Conservation (phyloP, 2,329 filamentous ascomycete species). For the Colletotrichum liaoningense region DNA sequence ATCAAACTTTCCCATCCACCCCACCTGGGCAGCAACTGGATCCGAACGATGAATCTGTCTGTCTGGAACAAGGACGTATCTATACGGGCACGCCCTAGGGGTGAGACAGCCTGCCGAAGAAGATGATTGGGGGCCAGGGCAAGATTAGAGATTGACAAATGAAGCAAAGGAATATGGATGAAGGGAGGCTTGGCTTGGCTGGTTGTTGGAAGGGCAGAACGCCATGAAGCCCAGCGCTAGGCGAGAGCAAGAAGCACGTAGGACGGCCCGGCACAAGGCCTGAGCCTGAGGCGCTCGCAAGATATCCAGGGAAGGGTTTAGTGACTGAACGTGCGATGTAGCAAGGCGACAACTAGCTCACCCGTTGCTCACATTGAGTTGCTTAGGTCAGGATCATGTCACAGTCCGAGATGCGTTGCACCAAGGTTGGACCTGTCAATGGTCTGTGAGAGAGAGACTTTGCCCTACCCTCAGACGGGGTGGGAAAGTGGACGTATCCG, state of each 20-base stretch:
- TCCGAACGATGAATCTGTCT: slow-evolving; percentile 11
- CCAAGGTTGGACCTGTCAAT: slow-evolving; percentile 33
- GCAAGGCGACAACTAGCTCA: slow-evolving; percentile 23
- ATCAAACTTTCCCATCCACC: slow-evolving; percentile 19
- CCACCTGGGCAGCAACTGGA: slow-evolving; percentile 22
- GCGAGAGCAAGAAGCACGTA: slow-evolving; percentile 10
- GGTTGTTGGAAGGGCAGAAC: slow-evolving; percentile 12
- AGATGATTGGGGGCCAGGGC: slow-evolving; percentile 4
- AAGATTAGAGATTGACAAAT: slow-evolving; percentile 9
- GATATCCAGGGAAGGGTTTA: slow-evolving; percentile 34
- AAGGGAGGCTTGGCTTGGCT: slow-evolving; percentile 21
- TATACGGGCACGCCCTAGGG: slow-evolving; percentile 11
- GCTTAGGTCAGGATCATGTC: slow-evolving; percentile 35
- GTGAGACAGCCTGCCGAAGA: background rate
- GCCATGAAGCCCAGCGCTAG: background rate
- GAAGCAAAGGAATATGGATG: slow-evolving; percentile 15
- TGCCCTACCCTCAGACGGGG: slow-evolving; percentile 26
- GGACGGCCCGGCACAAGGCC: slow-evolving; percentile 18
- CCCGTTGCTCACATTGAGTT: slow-evolving; percentile 24
- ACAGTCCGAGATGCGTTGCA: slow-evolving; percentile 18
- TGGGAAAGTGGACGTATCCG: slow-evolving; percentile 12
- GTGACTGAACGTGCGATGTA: slow-evolving; percentile 25
- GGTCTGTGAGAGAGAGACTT: background rate
- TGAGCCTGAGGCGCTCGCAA: slow-evolving; percentile 29
- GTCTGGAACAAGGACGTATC: slow-evolving; percentile 19